Conservation (phyloP, 352 stramenopile genomes). For the Pythium brassicae region DNA sequence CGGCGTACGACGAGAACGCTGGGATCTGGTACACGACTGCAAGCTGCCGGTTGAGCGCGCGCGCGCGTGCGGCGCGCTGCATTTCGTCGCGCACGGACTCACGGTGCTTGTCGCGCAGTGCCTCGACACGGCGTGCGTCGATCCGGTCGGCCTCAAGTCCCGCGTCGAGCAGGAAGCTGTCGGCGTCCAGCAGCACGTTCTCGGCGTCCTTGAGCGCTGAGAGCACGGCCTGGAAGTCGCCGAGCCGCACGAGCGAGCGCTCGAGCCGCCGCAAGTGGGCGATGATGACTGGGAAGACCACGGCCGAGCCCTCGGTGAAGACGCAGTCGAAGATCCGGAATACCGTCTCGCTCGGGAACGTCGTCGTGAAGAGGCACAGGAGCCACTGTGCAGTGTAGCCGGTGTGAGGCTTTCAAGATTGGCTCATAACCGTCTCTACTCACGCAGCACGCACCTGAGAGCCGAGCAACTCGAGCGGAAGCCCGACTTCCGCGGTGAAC, state of each 20-base stretch:
- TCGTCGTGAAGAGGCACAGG: constrained; percentile 89
- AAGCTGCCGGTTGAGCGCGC: constrained; percentile 65
- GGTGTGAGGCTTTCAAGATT: background rate
- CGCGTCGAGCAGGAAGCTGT: constrained; percentile 51
- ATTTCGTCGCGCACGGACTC: constrained; percentile 62
- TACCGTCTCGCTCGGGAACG: constrained; percentile 81
- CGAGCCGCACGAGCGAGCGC: constrained; percentile 32
- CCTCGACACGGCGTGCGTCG: constrained; percentile 26
- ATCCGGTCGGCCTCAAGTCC: constrained; percentile 41
- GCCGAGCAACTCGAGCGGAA: constrained; percentile 84
- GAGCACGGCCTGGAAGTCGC: constrained; percentile 70
- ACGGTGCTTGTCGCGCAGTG: constrained; percentile 47
- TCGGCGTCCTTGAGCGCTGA: constrained; percentile 72
- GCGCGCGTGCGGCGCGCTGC: constrained; percentile 55
- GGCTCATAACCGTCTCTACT: too few relatives aligned
- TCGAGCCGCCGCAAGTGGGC: constrained; percentile 68
- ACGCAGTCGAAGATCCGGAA: constrained; percentile 88
- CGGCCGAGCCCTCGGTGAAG: constrained; percentile 73
- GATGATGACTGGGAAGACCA: constrained; percentile 84
- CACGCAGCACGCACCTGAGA: constrained; percentile 37
- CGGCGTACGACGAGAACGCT: constrained; percentile 65
- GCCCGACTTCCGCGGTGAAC: constrained; percentile 68
- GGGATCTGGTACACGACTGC: constrained; percentile 73
- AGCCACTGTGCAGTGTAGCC: constrained; percentile 55
- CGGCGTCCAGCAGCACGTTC: constrained; percentile 54